Conservation (phyloP, 495 filamentous ascomycete species). For the Tuber magnatum region DNA sequence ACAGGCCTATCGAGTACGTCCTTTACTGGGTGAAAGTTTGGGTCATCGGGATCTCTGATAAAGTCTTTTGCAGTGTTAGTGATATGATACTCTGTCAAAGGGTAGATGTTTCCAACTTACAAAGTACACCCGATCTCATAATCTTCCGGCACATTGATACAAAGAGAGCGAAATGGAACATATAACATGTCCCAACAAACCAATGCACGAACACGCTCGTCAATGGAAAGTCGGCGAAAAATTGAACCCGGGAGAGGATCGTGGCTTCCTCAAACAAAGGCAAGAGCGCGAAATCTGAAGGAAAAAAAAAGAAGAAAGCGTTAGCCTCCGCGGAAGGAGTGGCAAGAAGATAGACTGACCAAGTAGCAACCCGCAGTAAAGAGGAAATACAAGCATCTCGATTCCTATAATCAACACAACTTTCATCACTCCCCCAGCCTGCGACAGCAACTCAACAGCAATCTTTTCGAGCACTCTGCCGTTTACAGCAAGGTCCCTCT, state of each 20-base stretch:
- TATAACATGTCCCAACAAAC: constrained; percentile 98
- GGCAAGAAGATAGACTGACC: constrained; percentile 24
- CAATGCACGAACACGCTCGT: constrained; percentile 95
- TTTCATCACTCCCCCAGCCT: constrained; percentile 95
- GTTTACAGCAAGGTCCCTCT: constrained; percentile 57
- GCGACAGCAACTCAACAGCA: constrained; percentile 73
- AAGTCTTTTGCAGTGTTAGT: constrained; percentile 59
- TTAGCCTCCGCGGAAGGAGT: constrained; percentile 9
- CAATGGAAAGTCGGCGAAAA: constrained; percentile 65
- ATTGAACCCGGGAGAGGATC: constrained; percentile 64
- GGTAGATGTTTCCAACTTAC: constrained; percentile 47
- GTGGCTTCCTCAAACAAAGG: constrained; percentile 79
- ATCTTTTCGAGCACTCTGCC: constrained; percentile 67
- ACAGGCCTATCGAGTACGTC: constrained; percentile 94
- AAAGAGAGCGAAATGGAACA: constrained; percentile 99
- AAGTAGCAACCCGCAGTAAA: constrained; percentile 88
- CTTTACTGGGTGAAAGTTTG: constrained; percentile 93
- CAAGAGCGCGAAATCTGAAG: constrained; percentile 67
- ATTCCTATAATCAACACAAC: constrained; percentile 98
- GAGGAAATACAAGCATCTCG: constrained; percentile 95
- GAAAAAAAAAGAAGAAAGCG: neutral
- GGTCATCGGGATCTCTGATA: constrained; percentile 96
- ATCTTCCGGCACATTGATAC: constrained; percentile 99
- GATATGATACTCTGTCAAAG: neutral
- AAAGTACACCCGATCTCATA: constrained; percentile 85